A percentile compares a stretch with the other conserved stretches of the same genome.
Conservation (phyloP, 805 yeast species). For the Schwanniomyces polymorphus region DNA sequence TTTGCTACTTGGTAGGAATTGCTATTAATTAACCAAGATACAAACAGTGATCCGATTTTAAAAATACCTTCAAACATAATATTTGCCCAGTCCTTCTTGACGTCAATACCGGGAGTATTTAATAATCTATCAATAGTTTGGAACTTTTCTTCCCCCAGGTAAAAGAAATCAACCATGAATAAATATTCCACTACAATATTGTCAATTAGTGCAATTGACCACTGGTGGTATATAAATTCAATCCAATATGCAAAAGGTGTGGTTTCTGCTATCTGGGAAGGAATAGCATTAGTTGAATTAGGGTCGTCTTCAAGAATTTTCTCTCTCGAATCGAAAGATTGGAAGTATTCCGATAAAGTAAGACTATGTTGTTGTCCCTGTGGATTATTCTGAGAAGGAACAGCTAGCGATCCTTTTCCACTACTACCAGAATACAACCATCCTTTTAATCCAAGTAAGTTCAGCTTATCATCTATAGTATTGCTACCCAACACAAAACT, state of each 20-base stretch:
- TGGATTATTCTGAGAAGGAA: not conserved
- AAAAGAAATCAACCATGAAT: conserved; percentile 72
- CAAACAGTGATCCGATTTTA: conserved; percentile 46
- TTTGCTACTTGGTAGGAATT: conserved; percentile 22
- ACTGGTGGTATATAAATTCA: conserved; percentile 72
- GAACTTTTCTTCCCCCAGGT: conserved; percentile 40
- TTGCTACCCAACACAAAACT: conserved; percentile 53
- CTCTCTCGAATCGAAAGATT: conserved; percentile 55
- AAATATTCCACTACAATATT: conserved; percentile 76
- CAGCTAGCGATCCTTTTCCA: not conserved
- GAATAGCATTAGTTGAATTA: conserved; percentile 61
- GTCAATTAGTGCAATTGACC: conserved; percentile 71
- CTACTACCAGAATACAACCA: conserved; percentile 20
- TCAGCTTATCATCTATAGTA: conserved; percentile 21
- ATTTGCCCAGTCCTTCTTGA: conserved; percentile 30
- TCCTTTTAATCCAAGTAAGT: conserved; percentile 20
- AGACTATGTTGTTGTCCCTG: conserved; percentile 10
- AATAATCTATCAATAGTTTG: conserved; percentile 19
- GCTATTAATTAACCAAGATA: conserved; percentile 47
- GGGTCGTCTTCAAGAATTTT: conserved; percentile 47
- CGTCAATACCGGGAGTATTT: conserved; percentile 4
- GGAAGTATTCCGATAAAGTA: conserved; percentile 51
- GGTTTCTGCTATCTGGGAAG: conserved; percentile 83
- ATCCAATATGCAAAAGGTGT: conserved; percentile 65
- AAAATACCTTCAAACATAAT: conserved; percentile 38